Percentiles rank a stretch among this genome's conserved stretches.
These are phyloP conservation scores for Zymoseptoria pseudotritici DNA, from an alignment of 2,329 filamentous ascomycete species.

Conservation along the genomic window DNA sequence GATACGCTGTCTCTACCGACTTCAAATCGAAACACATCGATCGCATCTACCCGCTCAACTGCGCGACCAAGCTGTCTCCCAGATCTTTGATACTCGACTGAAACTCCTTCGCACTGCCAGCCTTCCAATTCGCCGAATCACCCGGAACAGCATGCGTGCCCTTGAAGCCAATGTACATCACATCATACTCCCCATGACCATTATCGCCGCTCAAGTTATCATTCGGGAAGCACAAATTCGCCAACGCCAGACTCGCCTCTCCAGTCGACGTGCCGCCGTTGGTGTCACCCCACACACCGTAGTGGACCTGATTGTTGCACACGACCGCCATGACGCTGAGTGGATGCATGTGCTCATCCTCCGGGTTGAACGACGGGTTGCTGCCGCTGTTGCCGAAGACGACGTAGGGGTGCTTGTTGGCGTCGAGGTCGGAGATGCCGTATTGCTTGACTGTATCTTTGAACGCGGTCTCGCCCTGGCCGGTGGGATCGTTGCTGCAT, in stretches of 20 bases:
- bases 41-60: background rate
- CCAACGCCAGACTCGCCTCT: constrained; percentile 51
- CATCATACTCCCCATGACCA: constrained; percentile 51
- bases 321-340: constrained; percentile 50
- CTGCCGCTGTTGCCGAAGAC: constrained; percentile 45
- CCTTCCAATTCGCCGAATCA: constrained; percentile 47
- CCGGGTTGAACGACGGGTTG: background rate
- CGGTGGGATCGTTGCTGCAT: constrained; percentile 28
- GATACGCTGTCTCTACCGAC: background rate
- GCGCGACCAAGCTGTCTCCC: constrained; percentile 45
- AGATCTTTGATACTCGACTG: constrained; percentile 44
- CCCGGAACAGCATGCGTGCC: constrained; percentile 52
- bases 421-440: constrained; percentile 40
- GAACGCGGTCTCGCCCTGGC: constrained; percentile 45
- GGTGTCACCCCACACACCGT: constrained; percentile 55
- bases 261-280: constrained; percentile 51
- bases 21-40: too few species aligned
- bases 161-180: constrained; percentile 55
- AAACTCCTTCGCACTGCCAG: constrained; percentile 43
- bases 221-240: constrained; percentile 48
- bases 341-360: constrained; percentile 38
- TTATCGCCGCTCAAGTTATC: constrained; percentile 44
- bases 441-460: too few species aligned
- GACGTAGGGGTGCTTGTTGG: constrained; percentile 46
- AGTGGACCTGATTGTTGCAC: constrained; percentile 45